phyloP scores from a whole-genome alignment of 345 rosid species.

The Zanthoxylum bungeanum region DNA sequence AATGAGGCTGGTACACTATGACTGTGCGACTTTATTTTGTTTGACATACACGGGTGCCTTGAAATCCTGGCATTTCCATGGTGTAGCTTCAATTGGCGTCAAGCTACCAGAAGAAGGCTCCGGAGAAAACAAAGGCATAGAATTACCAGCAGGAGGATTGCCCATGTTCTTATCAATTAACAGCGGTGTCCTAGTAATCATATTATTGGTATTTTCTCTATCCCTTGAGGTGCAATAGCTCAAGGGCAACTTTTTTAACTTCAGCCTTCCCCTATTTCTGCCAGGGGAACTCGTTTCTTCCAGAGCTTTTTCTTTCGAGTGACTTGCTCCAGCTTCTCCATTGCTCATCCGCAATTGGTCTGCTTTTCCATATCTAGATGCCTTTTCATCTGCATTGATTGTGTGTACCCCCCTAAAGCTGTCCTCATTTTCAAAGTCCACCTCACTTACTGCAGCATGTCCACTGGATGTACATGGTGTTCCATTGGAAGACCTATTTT shows the following conservation, averaged over 20 bases:
- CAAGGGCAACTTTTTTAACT: conserved; percentile 70
- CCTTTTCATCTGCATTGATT: conserved; percentile 29
- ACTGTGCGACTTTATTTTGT: conserved; percentile 66
- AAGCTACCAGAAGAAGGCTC: too few species aligned
- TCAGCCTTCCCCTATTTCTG: conserved; percentile 82
- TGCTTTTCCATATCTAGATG: conserved; percentile 24
- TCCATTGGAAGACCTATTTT: conserved; percentile 32
- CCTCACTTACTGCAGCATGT: conserved; percentile 37
- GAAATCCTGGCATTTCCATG: conserved; percentile 77
- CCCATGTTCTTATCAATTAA: conserved; percentile 41
- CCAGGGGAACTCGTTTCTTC: conserved; percentile 43
- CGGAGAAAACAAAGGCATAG: too few species aligned
- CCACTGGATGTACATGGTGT: conserved; percentile 42
- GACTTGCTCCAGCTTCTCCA: conserved; percentile 44
- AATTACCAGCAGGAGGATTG: conserved; percentile 28
- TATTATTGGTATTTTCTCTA: conserved; percentile 49
- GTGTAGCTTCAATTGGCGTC: conserved; percentile 44
- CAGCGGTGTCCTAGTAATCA: conserved; percentile 29
- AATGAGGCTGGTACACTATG: conserved; percentile 31
- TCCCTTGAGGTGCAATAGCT: conserved; percentile 68
- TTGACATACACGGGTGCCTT: conserved; percentile 59
- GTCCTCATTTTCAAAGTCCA: conserved; percentile 53
- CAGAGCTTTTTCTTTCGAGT: conserved; percentile 41
- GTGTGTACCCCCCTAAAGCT: conserved; percentile 38
- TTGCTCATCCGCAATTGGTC: conserved; percentile 30